A percentile compares a stretch with the other conserved stretches of the same genome.
Conservation (phyloP, 192 early-diverging fungal species). For the Rhizoclosmatium sp. region DNA sequence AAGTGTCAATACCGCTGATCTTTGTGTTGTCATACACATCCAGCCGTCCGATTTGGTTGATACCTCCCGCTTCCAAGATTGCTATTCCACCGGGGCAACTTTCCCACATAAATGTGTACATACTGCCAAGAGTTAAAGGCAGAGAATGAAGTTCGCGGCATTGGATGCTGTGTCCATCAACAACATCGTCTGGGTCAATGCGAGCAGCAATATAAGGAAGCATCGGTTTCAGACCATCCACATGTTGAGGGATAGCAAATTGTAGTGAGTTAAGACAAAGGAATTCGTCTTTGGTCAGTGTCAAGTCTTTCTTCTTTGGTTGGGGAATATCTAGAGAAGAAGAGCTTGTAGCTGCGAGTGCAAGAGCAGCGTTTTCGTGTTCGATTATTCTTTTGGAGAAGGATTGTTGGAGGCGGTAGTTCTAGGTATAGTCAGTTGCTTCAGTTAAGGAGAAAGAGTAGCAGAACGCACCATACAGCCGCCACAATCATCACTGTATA, state of each 20-base stretch:
- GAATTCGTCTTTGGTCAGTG: constrained; percentile 9
- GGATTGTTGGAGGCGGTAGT: constrained; percentile 28
- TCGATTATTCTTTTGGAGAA: constrained; percentile 5
- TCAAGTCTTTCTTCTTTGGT: not conserved
- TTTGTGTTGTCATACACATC: constrained; percentile 6
- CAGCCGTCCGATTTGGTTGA: not conserved
- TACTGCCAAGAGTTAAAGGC: not conserved
- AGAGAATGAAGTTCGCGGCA: constrained; percentile 1
- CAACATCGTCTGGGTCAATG: not conserved
- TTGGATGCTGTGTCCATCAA: not conserved
- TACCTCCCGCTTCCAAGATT: constrained; percentile 4
- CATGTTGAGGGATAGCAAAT: constrained; percentile 1
- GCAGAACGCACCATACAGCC: constrained; percentile 26
- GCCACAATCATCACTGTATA: constrained; percentile 1
- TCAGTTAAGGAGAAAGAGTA: not conserved
- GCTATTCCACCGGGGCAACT: not conserved
- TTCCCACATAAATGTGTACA: constrained; percentile 13
- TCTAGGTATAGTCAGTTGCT: not conserved
- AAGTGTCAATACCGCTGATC: not conserved
- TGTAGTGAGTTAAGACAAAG: constrained; percentile 1
- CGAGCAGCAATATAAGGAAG: constrained; percentile 15
- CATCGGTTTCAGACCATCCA: constrained; percentile 19
- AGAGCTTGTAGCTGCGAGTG: not conserved
- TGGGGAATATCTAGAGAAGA: not conserved
- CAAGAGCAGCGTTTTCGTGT: not conserved